These are phyloP conservation scores for Geranium rotundifolium DNA, from an alignment of 345 rosid genomes.

Conservation along the genomic window DNA sequence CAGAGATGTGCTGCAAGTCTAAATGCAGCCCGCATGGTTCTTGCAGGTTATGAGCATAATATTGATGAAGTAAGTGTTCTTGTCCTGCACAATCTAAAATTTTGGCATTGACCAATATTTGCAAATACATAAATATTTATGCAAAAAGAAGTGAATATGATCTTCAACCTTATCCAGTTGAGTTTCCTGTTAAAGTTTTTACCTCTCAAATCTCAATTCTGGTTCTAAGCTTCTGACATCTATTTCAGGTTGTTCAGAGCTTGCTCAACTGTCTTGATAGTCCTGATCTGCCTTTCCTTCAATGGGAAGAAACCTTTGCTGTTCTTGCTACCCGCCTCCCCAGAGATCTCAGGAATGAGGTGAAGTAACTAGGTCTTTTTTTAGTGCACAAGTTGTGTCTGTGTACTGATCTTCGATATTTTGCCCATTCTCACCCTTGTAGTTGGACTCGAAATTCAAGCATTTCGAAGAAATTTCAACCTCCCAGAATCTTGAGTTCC, in stretches of 20 bases:
- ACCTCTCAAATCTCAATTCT: neutral
- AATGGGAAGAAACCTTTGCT: slow-evolving; percentile 96
- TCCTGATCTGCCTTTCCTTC: slow-evolving; percentile 97
- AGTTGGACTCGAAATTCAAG: slow-evolving; percentile 81
- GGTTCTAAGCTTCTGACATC: slow-evolving; percentile 7
- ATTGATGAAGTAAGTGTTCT: slow-evolving; percentile 60
- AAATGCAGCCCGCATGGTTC: slow-evolving; percentile 92
- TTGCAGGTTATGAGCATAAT: slow-evolving; percentile 92
- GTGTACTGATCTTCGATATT: neutral
- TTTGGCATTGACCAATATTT: neutral
- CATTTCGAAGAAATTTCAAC: slow-evolving; percentile 50
- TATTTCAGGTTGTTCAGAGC: slow-evolving; percentile 74
- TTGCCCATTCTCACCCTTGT: neutral
- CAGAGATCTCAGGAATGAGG: slow-evolving; percentile 77
- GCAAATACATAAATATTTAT: neutral
- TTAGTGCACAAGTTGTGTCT: neutral
- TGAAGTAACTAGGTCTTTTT: slow-evolving; percentile 14
- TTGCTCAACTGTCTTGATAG: slow-evolving; percentile 84
- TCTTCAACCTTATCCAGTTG: neutral
- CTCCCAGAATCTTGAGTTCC: slow-evolving; percentile 70
- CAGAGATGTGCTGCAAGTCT: slow-evolving; percentile 96
- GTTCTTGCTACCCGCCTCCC: slow-evolving; percentile 94
- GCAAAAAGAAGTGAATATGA: neutral
- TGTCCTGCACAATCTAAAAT: neutral
- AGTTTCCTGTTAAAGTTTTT: neutral